Percentiles rank a stretch among this genome's conserved stretches.
Evolutionary conservation across 2,329 filamentous ascomycete genomes (phyloP).

Genomic region (Apiospora pterosperma): DNA sequence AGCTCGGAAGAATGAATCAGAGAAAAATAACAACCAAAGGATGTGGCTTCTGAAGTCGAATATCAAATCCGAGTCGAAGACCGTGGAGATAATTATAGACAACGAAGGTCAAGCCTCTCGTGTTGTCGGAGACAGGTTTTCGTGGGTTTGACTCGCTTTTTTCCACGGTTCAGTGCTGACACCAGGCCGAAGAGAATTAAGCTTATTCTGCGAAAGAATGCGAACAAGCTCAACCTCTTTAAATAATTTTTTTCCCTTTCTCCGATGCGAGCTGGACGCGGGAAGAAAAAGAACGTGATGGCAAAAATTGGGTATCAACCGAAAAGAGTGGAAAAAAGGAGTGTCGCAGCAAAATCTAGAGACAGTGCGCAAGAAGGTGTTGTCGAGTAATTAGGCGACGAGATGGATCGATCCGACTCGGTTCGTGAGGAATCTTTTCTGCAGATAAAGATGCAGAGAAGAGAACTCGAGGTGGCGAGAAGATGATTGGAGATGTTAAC

Average conservation of each 20-base stretch:
- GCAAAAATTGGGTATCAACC: slow-evolving; percentile 4
- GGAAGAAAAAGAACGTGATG: slow-evolving; percentile 6
- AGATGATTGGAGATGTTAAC: not conserved
- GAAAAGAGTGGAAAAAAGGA: slow-evolving; percentile 3
- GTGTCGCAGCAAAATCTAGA: not conserved
- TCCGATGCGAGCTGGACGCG: not conserved
- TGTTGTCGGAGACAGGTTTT: slow-evolving; percentile 1
- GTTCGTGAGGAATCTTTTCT: not conserved
- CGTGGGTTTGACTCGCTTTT: not conserved
- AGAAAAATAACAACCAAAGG: not conserved
- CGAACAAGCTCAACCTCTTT: not conserved
- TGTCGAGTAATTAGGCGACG: not conserved
- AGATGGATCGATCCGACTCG: not conserved
- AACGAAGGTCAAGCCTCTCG: not conserved
- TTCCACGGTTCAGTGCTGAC: slow-evolving; percentile 2
- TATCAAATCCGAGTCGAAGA: slow-evolving; percentile 6
- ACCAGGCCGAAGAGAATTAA: not conserved
- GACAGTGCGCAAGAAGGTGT: not conserved
- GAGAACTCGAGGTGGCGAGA: not conserved
- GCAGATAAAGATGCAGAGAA: not conserved
- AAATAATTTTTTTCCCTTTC: not conserved
- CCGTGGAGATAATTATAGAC: not conserved
- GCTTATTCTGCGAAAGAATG: slow-evolving; percentile 4
- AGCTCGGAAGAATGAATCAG: not conserved
- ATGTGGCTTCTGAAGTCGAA: slow-evolving; percentile 3